Conservation (phyloP, 495 filamentous ascomycete genomes). For the Penicillium bovifimosum region DNA sequence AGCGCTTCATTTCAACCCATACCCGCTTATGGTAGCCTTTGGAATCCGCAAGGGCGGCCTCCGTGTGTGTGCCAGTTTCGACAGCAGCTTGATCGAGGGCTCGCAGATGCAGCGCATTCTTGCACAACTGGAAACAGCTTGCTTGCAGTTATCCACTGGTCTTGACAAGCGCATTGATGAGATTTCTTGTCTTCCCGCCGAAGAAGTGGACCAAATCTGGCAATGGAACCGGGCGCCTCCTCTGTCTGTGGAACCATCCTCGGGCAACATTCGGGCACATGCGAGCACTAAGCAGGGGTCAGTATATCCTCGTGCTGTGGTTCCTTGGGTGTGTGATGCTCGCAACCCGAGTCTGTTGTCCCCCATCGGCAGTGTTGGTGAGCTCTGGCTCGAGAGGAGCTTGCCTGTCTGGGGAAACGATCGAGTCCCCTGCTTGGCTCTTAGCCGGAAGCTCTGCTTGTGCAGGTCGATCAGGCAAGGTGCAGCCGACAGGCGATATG, state of each 20-base stretch:
- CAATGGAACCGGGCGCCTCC: constrained; percentile 33
- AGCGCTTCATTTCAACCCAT: constrained; percentile 63
- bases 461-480: constrained; percentile 23
- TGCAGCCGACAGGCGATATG: constrained; percentile 32
- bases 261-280: constrained; percentile 24
- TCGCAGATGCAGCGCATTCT: constrained; percentile 43
- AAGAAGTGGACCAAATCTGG: constrained; percentile 36
- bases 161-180: constrained; percentile 23
- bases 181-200: constrained; percentile 32
- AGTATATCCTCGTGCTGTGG: constrained; percentile 22
- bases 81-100: constrained; percentile 39
- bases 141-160: constrained; percentile 24
- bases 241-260: constrained; percentile 19
- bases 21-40: constrained; percentile 60
- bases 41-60: constrained; percentile 52
- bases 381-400: constrained; percentile 30
- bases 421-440: constrained; percentile 33
- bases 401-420: constrained; percentile 19
- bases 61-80: constrained; percentile 57
- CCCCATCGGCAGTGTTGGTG: constrained; percentile 30
- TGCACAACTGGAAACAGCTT: constrained; percentile 34
- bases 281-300: constrained; percentile 23
- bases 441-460: constrained; percentile 22
- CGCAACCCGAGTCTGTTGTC: constrained; percentile 27
- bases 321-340: constrained; percentile 34